Base-by-base conservation (phyloP, 1,284 basidiomycete species). In the Takashimella tepidaria region DNA sequence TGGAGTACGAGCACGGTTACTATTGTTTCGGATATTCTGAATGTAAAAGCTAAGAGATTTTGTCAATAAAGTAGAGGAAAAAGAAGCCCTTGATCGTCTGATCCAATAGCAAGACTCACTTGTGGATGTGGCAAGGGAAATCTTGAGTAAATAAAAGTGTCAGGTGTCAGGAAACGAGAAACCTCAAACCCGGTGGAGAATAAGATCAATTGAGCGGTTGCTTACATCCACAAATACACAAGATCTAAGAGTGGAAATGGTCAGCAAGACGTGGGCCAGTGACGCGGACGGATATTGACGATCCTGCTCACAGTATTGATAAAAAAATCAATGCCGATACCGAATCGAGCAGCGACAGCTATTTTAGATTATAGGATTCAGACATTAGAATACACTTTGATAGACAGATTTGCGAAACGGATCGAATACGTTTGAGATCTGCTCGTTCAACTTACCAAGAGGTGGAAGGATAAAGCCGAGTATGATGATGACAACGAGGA, bases 311-410 rank as follows among this genome's bases (percentile, higher is more conserved):
- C 46, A 31, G 92, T 74, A 74, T 98, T 98, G 66, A 98, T 78
- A 82, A 88, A 93, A 75, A 98, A 95, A 75, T 97, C 95, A 43
- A 76, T 77, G 4, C 91, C 92, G 63, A 98, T 84, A 24, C 95
- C 95, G 76, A 98, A 98, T 54, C 95, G 83, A 24, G 91, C 87
- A 26, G 91, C 89, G 41, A 98, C 92, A 58, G 95, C 95, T 92
- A 67, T 11, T 50, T 13, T n/a, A n/a, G n/a, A n/a, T n/a, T n/a
- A n/a, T n/a, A n/a, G n/a, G n/a, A n/a, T n/a, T n/a, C n/a, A n/a
- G n/a, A n/a, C n/a, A n/a, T n/a, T n/a, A n/a, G n/a, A n/a, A n/a
- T n/a, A n/a, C n/a, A n/a, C n/a, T n/a, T n/a, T n/a, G n/a, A n/a
- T n/a, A n/a, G n/a, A n/a, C n/a, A n/a, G n/a, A n/a, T n/a, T n/a